Conservation (phyloP, 768 basidiomycete species). For the Boletales sp. region DNA sequence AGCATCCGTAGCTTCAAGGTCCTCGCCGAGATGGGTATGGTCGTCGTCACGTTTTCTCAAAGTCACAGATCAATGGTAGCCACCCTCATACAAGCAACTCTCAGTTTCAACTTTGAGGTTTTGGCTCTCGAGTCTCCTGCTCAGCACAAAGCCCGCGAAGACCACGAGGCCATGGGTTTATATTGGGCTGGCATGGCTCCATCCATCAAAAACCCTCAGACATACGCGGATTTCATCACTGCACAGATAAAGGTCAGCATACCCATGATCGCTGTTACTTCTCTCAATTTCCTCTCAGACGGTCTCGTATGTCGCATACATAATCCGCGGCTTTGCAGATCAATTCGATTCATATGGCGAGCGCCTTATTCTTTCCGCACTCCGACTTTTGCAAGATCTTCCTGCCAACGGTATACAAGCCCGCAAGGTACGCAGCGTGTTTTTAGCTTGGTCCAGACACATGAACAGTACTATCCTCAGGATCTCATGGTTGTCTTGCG, state of each 20-base stretch:
- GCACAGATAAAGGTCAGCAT: constrained; percentile 82
- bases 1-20: constrained; percentile 90
- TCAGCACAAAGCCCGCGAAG: constrained; percentile 72
- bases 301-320: constrained; percentile 88
- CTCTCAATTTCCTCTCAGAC: constrained; percentile 47
- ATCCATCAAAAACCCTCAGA: constrained; percentile 63
- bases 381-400: constrained; percentile 92
- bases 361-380: constrained; percentile 69
- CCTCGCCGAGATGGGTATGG: constrained; percentile 88
- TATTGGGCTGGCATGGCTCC: constrained; percentile 82
- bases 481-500: constrained; percentile 91
- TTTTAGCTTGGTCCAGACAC: not conserved
- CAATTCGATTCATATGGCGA: constrained; percentile 76
- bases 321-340: constrained; percentile 65
- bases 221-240: constrained; percentile 80
- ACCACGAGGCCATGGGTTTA: constrained; percentile 77
- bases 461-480: constrained; percentile 34
- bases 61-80: constrained; percentile 64
- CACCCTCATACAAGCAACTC: constrained; percentile 63
- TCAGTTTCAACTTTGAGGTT: constrained; percentile 76
- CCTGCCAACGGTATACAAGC: constrained; percentile 80
- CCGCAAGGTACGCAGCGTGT: constrained; percentile 56
- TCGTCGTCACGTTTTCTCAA: constrained; percentile 88
- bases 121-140: constrained; percentile 77
- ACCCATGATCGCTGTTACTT: not conserved